phyloP scores from a whole-genome alignment of 1,284 basidiomycete species.

The Moesziomyces parantarcticus region DNA sequence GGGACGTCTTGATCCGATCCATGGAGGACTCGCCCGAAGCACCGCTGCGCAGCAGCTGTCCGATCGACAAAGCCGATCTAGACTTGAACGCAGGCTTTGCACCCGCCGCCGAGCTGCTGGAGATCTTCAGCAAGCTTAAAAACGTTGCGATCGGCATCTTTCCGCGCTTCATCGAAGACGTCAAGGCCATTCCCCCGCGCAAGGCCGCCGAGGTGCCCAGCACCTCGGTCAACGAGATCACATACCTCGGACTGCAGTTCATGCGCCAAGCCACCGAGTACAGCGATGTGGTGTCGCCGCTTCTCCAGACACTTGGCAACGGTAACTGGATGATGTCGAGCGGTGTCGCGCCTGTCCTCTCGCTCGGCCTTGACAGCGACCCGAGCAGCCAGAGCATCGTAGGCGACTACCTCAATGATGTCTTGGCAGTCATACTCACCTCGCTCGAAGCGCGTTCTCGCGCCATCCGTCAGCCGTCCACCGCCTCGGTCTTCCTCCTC shows the following conservation, averaged over 20 bases:
- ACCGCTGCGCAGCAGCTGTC: constrained; percentile 19
- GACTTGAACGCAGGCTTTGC: constrained; percentile 39
- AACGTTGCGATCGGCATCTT: constrained; percentile 59
- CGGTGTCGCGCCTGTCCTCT: constrained; percentile 52
- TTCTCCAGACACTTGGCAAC: constrained; percentile 56
- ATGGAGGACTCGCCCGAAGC: constrained; percentile 46
- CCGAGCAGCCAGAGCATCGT: constrained; percentile 45
- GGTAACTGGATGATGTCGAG: constrained; percentile 63
- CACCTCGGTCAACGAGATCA: constrained; percentile 63
- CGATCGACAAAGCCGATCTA: constrained; percentile 37
- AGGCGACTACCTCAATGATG: constrained; percentile 55
- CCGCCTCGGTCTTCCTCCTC: constrained; percentile 60
- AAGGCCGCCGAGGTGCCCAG: constrained; percentile 58
- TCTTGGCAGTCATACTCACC: constrained; percentile 46
- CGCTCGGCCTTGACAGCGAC: constrained; percentile 50
- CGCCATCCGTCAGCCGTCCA: constrained; percentile 58
- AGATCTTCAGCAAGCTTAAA: constrained; percentile 47
- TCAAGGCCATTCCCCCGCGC: constrained; percentile 60
- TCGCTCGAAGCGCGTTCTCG: constrained; percentile 55
- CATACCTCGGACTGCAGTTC: constrained; percentile 57
- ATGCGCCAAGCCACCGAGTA: constrained; percentile 57
- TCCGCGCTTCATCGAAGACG: constrained; percentile 62
- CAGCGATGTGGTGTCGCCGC: constrained; percentile 55
- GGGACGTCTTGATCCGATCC: constrained; percentile 36
- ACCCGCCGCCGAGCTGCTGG: constrained; percentile 32